Evolutionary conservation across 371 early-diverging fungal species (phyloP).

Genomic region (Syncephalastrum contaminatum): DNA sequence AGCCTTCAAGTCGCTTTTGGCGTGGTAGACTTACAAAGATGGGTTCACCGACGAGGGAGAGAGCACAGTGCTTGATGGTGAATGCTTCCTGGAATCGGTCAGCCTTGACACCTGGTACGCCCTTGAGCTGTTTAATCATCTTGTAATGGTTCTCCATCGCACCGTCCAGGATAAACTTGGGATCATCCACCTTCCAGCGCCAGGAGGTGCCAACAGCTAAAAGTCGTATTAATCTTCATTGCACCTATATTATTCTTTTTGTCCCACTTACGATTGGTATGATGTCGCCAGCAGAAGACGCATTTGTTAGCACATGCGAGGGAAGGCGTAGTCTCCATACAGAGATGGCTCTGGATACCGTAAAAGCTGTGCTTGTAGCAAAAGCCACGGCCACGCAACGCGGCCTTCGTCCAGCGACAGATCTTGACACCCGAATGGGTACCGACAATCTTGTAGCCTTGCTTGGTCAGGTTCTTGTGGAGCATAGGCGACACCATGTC

Average conservation of each 20-base stretch:
- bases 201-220: conserved; percentile 52
- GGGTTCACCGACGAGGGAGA: conserved; percentile 77
- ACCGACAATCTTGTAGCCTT: conserved; percentile 81
- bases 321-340: conserved; percentile 73
- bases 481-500: conserved; percentile 81
- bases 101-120: conserved; percentile 73
- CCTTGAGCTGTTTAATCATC: conserved; percentile 81
- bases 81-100: conserved; percentile 77
- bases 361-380: conserved; percentile 82
- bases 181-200: conserved; percentile 81
- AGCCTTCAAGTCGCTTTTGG: too few species aligned
- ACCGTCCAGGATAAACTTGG: conserved; percentile 71
- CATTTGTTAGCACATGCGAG: conserved; percentile 85
- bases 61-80: conserved; percentile 70
- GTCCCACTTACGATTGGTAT: conserved; percentile 52
- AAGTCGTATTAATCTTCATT: too few species aligned
- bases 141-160: conserved; percentile 75
- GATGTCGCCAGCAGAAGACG: conserved; percentile 83
- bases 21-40: conserved; percentile 55
- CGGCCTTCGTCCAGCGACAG: conserved; percentile 82
- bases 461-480: conserved; percentile 72
- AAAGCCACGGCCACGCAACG: conserved; percentile 76
- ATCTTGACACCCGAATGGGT: conserved; percentile 82
- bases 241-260: too few species aligned
- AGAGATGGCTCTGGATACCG: conserved; percentile 66